Conservation (phyloP, 2,329 filamentous ascomycete genomes). For the Stagonosporopsis rhizophila region DNA sequence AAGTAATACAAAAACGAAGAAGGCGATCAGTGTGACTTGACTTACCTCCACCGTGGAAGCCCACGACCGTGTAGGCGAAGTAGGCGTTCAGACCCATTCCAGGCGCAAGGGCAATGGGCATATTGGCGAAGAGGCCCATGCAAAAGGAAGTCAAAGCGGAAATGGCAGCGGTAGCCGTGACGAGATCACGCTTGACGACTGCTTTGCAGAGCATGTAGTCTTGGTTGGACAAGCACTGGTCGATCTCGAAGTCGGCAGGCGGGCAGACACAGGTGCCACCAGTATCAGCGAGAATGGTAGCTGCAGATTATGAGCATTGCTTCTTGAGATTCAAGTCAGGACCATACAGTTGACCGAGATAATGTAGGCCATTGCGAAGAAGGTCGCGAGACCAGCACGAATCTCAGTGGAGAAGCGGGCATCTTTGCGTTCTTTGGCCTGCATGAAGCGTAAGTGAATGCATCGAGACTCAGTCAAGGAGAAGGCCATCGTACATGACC, state of each 20-base stretch:
- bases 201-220: slow-evolving; percentile 69
- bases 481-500: slow-evolving; percentile 71
- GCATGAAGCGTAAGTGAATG: slow-evolving; percentile 30
- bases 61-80: slow-evolving; percentile 83
- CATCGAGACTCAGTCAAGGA: background rate
- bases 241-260: slow-evolving; percentile 49
- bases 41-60: slow-evolving; percentile 72
- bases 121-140: slow-evolving; percentile 83
- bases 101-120: slow-evolving; percentile 76
- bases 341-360: slow-evolving; percentile 65
- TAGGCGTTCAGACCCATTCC: slow-evolving; percentile 88
- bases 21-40: slow-evolving; percentile 16
- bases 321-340: slow-evolving; percentile 35
- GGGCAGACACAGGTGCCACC: slow-evolving; percentile 79
- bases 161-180: slow-evolving; percentile 86
- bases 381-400: slow-evolving; percentile 78
- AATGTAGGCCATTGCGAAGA: slow-evolving; percentile 62
- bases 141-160: slow-evolving; percentile 79
- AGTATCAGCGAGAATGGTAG: slow-evolving; percentile 71
- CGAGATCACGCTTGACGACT: slow-evolving; percentile 75
- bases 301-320: slow-evolving; percentile 23
- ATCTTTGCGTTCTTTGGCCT: slow-evolving; percentile 75
- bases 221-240: slow-evolving; percentile 62
- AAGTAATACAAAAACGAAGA: slow-evolving; percentile 27
- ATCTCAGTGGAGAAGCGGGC: slow-evolving; percentile 84